Percentiles rank a stretch among this genome's conserved stretches.
These are phyloP conservation scores for Amphichorda felina DNA, from an alignment of 2,329 filamentous ascomycete genomes.

Conservation along the genomic window DNA sequence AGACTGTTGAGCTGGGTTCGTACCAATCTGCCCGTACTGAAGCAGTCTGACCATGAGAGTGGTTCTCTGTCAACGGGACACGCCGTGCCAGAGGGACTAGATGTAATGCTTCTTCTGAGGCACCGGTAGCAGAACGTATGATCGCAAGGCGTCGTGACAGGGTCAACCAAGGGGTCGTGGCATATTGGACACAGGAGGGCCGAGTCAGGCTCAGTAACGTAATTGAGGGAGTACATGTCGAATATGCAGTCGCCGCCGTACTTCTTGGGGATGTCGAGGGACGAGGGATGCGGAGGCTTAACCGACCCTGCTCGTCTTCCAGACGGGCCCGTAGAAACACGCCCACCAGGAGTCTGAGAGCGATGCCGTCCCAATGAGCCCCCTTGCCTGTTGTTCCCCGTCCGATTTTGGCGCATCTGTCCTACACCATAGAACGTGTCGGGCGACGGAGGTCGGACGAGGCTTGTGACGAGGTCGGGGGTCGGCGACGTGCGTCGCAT, in stretches of 20 bases:
- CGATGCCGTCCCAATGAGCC: neutral
- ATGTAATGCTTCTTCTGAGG: slow-evolving; percentile 29
- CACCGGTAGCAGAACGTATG: slow-evolving; percentile 55
- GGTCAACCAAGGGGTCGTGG: slow-evolving; percentile 46
- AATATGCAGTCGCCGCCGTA: slow-evolving; percentile 26
- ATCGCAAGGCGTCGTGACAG: slow-evolving; percentile 49
- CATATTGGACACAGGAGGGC: slow-evolving; percentile 44
- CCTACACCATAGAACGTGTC: slow-evolving; percentile 19
- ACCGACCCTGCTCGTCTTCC: slow-evolving; percentile 18
- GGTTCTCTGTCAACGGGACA: slow-evolving; percentile 49
- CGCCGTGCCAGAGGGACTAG: slow-evolving; percentile 24
- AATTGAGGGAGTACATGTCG: slow-evolving; percentile 32
- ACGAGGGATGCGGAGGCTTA: slow-evolving; percentile 22
- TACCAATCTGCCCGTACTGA: slow-evolving; percentile 33
- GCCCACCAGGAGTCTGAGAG: neutral
- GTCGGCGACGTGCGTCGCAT: slow-evolving; percentile 21
- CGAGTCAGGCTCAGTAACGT: slow-evolving; percentile 29
- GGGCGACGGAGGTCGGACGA: slow-evolving; percentile 24
- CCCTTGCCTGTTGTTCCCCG: neutral
- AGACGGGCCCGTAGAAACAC: no score
- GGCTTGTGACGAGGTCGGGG: slow-evolving; percentile 25
- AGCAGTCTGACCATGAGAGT: slow-evolving; percentile 24
- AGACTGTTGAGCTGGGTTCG: slow-evolving; percentile 50
- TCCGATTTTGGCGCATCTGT: slow-evolving; percentile 10
- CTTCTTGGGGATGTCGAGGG: slow-evolving; percentile 23